These are phyloP conservation scores for Penicillium nucicola DNA, from an alignment of 495 filamentous ascomycete species.

Conservation along the genomic window DNA sequence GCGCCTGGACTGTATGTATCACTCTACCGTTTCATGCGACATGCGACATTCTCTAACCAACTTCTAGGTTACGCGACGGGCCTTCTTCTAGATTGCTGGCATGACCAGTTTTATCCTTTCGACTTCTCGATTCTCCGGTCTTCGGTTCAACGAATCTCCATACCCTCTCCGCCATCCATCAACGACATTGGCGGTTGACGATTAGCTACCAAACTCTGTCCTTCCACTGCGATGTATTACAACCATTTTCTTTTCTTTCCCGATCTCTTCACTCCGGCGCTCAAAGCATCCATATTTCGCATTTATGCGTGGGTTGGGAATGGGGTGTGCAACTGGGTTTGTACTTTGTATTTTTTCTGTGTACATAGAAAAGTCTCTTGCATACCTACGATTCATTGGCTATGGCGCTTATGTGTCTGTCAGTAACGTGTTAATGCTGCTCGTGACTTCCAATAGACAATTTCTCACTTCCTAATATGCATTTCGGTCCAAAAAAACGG, in stretches of 20 bases:
- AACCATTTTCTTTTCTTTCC: constrained; percentile 28
- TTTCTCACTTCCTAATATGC: constrained; percentile 7
- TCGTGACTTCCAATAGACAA: constrained; percentile 30
- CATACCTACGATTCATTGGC: constrained; percentile 34
- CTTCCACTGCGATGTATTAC: constrained; percentile 44
- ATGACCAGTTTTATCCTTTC: constrained; percentile 16
- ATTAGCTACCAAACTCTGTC: constrained; percentile 19
- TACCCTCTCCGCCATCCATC: constrained; percentile 30
- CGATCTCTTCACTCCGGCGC: constrained; percentile 50
- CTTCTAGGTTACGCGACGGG: constrained; percentile 55
- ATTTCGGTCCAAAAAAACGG: neutral
- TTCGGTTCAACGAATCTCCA: constrained; percentile 22
- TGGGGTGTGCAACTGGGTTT: constrained; percentile 47
- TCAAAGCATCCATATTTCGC: constrained; percentile 44
- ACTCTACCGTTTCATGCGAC: neutral
- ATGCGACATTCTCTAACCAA: constrained; percentile 32
- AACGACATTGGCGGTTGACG: constrained; percentile 29
- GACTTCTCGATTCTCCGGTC: constrained; percentile 11
- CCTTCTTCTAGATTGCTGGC: constrained; percentile 46
- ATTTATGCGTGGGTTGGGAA: constrained; percentile 46
- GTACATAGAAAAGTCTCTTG: constrained; percentile 49
- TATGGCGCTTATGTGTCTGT: constrained; percentile 26
- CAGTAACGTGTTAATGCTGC: constrained; percentile 34
- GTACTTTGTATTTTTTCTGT: constrained; percentile 35
- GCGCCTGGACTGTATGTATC: constrained; percentile 78